Percentiles rank a stretch among this genome's conserved stretches.
These are phyloP conservation scores for Moringa oleifera DNA, from an alignment of 345 rosid species.

Conservation along the genomic window DNA sequence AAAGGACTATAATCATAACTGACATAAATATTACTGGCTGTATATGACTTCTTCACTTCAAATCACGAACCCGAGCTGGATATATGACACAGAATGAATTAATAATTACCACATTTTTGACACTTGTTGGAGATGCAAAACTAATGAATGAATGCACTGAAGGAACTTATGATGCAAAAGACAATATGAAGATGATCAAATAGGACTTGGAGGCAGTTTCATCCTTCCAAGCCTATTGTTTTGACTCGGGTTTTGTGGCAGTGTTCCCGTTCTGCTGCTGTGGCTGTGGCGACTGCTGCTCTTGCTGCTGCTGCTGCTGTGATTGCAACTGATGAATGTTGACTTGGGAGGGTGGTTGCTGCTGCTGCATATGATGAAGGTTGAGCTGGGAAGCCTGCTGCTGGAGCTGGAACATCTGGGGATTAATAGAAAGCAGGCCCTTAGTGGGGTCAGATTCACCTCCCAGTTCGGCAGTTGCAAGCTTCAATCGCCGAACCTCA, in stretches of 20 bases:
- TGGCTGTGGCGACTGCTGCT: conserved; percentile 14
- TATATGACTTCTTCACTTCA: conserved; percentile 23
- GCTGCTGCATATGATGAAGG: conserved; percentile 27
- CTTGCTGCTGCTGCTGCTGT: conserved; percentile 16
- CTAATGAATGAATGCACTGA: conserved; percentile 34
- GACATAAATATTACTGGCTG: conserved; percentile 15
- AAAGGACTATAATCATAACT: not conserved
- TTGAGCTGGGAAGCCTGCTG: conserved; percentile 35
- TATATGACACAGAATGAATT: conserved; percentile 13
- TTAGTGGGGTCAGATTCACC: conserved; percentile 43
- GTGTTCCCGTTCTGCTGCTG: conserved; percentile 45
- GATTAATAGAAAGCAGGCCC: conserved; percentile 32
- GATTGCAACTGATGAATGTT: not conserved
- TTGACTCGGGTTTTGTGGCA: conserved; percentile 46
- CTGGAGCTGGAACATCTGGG: conserved; percentile 47
- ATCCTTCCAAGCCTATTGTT: conserved; percentile 31
- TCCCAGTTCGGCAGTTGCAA: conserved; percentile 33
- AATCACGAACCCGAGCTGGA: conserved; percentile 22
- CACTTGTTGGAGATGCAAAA: conserved; percentile 21
- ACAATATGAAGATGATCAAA: not conserved
- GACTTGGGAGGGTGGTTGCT: not conserved
- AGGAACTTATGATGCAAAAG: conserved; percentile 10
- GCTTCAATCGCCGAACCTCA: conserved; percentile 58
- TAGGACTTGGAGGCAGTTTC: not conserved
- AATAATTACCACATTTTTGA: conserved; percentile 12